phyloP scores from a whole-genome alignment of 805 yeast species.

The Wickerhamiella galacta region DNA sequence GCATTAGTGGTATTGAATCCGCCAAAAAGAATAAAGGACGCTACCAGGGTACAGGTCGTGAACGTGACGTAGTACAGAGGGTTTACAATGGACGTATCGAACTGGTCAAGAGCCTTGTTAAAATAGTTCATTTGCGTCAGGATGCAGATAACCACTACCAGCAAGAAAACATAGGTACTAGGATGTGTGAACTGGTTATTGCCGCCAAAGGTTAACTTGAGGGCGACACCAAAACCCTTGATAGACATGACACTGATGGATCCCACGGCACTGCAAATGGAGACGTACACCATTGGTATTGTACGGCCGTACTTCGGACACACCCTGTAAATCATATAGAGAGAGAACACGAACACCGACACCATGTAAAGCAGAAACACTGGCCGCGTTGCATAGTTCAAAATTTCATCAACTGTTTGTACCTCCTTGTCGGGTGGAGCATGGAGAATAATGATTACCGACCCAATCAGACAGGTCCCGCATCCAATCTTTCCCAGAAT shows the following conservation, averaged over 20 bases:
- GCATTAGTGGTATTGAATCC: constrained; percentile 76
- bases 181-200: constrained; percentile 76
- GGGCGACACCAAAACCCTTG: constrained; percentile 84
- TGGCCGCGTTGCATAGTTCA: constrained; percentile 63
- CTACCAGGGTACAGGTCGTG: constrained; percentile 72
- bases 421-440: constrained; percentile 93
- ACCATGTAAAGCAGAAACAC: constrained; percentile 48
- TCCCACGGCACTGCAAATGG: constrained; percentile 81
- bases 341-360: constrained; percentile 47
- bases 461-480: constrained; percentile 75
- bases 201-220: constrained; percentile 69
- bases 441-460: constrained; percentile 73
- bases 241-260: constrained; percentile 82
- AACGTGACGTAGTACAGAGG: constrained; percentile 83
- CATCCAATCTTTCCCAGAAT: constrained; percentile 83
- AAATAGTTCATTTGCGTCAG: constrained; percentile 85
- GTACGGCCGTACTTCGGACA: constrained; percentile 67
- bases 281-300: constrained; percentile 77
- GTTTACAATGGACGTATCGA: constrained; percentile 82
- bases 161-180: constrained; percentile 65
- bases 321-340: constrained; percentile 65
- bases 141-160: constrained; percentile 67
- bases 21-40: constrained; percentile 70
- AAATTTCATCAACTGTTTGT: constrained; percentile 72
- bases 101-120: constrained; percentile 84